These are phyloP conservation scores for Cryphonectria nitschkei DNA, from an alignment of 2,329 filamentous ascomycete genomes.

Conservation along the genomic window DNA sequence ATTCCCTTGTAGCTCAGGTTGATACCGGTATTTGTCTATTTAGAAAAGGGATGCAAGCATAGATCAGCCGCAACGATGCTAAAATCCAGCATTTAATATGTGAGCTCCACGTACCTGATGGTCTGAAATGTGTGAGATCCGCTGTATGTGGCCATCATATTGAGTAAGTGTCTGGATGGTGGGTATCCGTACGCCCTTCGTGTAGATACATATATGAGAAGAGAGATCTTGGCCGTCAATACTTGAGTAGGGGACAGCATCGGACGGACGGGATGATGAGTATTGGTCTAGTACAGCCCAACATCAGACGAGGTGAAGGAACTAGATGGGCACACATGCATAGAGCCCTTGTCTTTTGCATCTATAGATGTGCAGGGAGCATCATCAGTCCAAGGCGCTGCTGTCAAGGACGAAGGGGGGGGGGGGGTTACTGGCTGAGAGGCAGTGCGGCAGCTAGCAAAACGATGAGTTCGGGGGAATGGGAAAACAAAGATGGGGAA, in stretches of 20 bases:
- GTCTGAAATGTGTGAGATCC: background rate
- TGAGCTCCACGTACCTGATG: background rate
- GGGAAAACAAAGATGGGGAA: too few species aligned
- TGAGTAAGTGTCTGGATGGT: background rate
- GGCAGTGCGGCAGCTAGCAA: background rate
- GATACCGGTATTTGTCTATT: slow-evolving; percentile 6
- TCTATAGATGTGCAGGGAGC: background rate
- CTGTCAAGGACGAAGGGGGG: background rate
- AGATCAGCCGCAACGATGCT: slow-evolving; percentile 6
- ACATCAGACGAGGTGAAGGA: slow-evolving; percentile 6
- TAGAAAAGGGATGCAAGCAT: slow-evolving; percentile 6
- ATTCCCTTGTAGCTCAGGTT: background rate
- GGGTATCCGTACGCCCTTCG: background rate
- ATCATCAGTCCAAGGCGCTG: background rate
- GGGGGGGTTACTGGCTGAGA: background rate
- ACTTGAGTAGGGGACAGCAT: background rate
- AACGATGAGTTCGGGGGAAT: background rate
- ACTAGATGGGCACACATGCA: background rate
- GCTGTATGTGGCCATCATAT: background rate
- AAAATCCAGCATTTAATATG: background rate
- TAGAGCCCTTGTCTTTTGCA: background rate
- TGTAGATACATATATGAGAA: background rate
- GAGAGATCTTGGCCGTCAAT: background rate
- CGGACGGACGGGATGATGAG: background rate
- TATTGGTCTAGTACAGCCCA: background rate